Evolutionary conservation across 768 basidiomycete genomes (phyloP), one percentile per base, ranked within the genome.

Genomic region (Lyophyllum atratum): DNA sequence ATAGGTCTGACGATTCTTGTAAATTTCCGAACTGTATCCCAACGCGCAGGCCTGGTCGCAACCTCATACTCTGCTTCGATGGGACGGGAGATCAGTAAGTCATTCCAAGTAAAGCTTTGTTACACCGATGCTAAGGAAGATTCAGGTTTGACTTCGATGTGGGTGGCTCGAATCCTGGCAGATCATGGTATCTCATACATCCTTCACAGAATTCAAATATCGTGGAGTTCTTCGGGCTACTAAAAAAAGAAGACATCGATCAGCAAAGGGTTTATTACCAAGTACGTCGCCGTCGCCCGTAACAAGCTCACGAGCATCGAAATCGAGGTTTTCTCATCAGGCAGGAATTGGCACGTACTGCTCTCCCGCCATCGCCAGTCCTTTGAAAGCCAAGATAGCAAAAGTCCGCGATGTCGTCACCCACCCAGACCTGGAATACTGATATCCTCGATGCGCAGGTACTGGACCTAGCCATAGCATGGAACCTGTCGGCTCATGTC

Each of bases 31-130:
- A 17, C 21, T 48, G 47, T 12, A 60, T 60, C 7, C 59, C 59
- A n/a, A 29, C 59, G 1, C 22, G 47, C 14, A 52, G 33, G 14
- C 22, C 52, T 9, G 48, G 22, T 9, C 75, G 86, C 28, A 87
- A 84, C 0, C 61, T 88, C 8, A 80, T 89, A 0, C 73, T 90
- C 5, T 89, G 89, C 66, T 90, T 90, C 63, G 89, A 90, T 68
- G 85, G 81, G 3, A 83, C 81, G 4, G 79, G 79, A 42, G 77
- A 81, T 55, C 75, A 80, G 68, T 74, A 34, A 56, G 66, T 14
- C 6, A n/a, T 14, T n/a, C n/a, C 3, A 33, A 43, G 26, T 7
- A 11, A 2, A 10, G 4, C 2, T 8, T 19, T 50, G 15, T 40
- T 29, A 49, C 17, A 25, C 17, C 14, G 31, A 5, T 15, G 48